Conservation (phyloP, 2,329 filamentous ascomycete genomes). For the Ampelomyces quisqualis region DNA sequence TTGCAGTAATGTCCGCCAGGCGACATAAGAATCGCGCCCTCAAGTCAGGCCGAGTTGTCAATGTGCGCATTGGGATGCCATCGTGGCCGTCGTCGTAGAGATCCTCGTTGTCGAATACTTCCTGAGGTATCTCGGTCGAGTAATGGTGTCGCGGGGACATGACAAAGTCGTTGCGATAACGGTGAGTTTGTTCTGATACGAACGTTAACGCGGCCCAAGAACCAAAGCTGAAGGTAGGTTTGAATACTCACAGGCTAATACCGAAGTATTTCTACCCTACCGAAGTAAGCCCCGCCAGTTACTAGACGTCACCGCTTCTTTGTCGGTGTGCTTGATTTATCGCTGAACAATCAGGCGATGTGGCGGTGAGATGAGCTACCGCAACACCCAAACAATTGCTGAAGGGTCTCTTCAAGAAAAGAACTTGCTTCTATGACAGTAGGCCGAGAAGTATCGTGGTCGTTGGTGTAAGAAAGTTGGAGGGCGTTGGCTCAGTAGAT, state of each 20-base stretch:
- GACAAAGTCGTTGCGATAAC: not conserved
- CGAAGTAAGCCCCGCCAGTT: not conserved
- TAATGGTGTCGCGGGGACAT: not conserved
- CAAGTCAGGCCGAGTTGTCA: not conserved
- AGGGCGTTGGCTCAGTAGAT: too few species aligned
- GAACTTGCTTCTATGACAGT: not conserved
- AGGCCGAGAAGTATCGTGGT: too few species aligned
- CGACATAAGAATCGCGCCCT: not conserved
- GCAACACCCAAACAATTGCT: not conserved
- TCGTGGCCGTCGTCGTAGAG: slow-evolving; percentile 2
- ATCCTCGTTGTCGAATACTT: not conserved
- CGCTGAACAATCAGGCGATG: not conserved
- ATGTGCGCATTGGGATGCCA: not conserved
- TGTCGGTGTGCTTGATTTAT: not conserved
- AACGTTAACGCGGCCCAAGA: too few species aligned
- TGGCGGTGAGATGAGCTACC: not conserved
- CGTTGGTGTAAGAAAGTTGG: not conserved
- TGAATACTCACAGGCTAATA: not conserved
- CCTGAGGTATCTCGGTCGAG: not conserved
- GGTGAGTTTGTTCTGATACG: too few species aligned
- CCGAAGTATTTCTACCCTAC: not conserved
- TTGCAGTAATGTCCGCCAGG: not conserved
- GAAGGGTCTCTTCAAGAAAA: not conserved
- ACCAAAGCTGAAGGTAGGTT: too few species aligned
- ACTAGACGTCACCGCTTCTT: not conserved